Base-by-base conservation (phyloP, 169 alveolate genomes). In the Theileria parva region DNA sequence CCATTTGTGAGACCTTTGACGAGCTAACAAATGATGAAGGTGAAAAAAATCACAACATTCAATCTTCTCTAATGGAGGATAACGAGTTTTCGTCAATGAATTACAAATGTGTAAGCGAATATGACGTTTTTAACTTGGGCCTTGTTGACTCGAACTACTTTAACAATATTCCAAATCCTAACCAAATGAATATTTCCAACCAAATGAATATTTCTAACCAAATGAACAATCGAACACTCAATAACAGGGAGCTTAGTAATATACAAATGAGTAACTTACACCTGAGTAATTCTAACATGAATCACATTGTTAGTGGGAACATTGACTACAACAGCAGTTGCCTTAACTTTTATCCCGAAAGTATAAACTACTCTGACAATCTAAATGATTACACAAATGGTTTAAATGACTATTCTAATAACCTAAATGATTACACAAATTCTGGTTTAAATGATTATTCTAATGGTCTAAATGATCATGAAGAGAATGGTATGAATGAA, bases 1-100 rank as follows among this genome's bases (percentile, higher is more conserved):
- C 88, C 23, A 34, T 80, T 21, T 80, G 88, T 60, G 88, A 80
- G 28, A 74, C 85, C 37, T 69, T 74, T n/a, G 88, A 80, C 59
- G 88, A 80, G 44, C 74, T 76, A 4, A 37, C 48, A 25, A 57
- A 55, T 17, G 64, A 28, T 23, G 37, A 27, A 15, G 57, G 53
- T 19, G 53, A 44, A 1, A 44, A 44, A 44, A 44, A 8, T 44
- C 53, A 44, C 17, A 32, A 37, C 28, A 59, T 21, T 8, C 85
- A 65, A 59, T 19, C 21, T 19, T 75, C 67, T 28, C 44, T 48
- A n/a, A 34, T n/a, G 59, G 44, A n/a, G 55, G n/a, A 55, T 32
- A 66, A 65, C 25, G 78, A 64, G 34, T 37, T 27, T 50, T 51
- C 59, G 64, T 60, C 70, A 15, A 23, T 27, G 28, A 77, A 77